Conservation (phyloP, 192 early-diverging fungal genomes). For the Podila verticillata region DNA sequence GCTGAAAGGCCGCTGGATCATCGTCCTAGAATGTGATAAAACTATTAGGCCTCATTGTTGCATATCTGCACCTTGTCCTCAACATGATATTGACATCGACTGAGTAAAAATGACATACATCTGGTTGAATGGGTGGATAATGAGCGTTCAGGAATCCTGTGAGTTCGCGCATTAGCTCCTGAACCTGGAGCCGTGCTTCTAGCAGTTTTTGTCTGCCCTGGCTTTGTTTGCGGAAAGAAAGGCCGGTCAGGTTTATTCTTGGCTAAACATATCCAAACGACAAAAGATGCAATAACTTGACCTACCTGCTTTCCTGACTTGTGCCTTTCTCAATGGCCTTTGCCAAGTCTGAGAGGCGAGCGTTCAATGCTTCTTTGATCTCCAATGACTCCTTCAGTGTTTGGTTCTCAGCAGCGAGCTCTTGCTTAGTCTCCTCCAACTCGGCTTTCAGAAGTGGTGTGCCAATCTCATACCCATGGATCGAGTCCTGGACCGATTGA, state of each 20-base stretch:
- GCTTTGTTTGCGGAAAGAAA: background rate
- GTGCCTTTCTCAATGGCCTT: constrained; percentile 8
- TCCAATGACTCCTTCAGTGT: constrained; percentile 30
- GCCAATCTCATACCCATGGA: constrained; percentile 19
- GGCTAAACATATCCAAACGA: background rate
- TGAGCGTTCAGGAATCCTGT: constrained; percentile 21
- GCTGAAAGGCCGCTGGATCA: constrained; percentile 9
- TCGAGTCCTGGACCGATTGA: constrained; percentile 19
- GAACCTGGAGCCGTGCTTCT: constrained; percentile 8
- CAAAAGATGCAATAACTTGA: background rate
- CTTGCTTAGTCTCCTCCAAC: constrained; percentile 23
- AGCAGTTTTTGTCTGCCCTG: constrained; percentile 24
- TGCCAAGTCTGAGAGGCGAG: constrained; percentile 23
- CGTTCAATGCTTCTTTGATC: constrained; percentile 39
- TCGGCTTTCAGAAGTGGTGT: constrained; percentile 18
- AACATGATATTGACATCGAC: background rate
- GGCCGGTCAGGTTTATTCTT: background rate
- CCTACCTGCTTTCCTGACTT: constrained; percentile 20
- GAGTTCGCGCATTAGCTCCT: constrained; percentile 33
- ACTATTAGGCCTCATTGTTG: background rate
- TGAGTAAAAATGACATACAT: constrained; percentile 12
- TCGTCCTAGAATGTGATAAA: constrained; percentile 6
- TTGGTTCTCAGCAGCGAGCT: constrained; percentile 19
- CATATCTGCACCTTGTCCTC: background rate
- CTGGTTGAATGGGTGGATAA: constrained; percentile 28